Base-by-base conservation (phyloP, 2,329 filamentous ascomycete genomes). In the Neonectria ditissima region DNA sequence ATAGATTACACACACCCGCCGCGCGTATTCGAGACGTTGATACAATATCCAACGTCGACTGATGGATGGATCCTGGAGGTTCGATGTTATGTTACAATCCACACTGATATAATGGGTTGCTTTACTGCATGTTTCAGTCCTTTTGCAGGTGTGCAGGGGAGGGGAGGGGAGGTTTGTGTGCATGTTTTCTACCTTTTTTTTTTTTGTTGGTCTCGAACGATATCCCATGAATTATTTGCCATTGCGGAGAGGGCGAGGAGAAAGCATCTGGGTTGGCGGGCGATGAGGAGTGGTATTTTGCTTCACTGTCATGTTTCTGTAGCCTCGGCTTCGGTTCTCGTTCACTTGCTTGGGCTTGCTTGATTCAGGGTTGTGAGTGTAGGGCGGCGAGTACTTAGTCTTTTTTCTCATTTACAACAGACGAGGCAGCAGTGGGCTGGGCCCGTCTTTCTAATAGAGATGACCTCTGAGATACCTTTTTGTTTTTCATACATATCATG, bases 1-100 rank as follows among this genome's bases (percentile, higher is more conserved):
- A 53, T 62, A 62, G 59, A 62, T 48, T 57, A 62, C 59, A 57
- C 59, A 48, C 39, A 50, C 56, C 48, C 48, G 54, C 56, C 59
- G 47, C 54, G 45, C 54, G 52, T 28, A 53, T 47, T 60, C 34
- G 44, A 50, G 51, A 50, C 24, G 50, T 62, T 47, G 53, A 57
- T 44, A 48, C 18, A 51, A 44, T 44, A 47, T 57, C 28, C 47
- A 24, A 24, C 22, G 47, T 55, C 41, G 39, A 32, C 32, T 45
- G 48, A 53, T 37, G 56, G 56, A 53, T 28, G 48, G 48, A 39
- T 37, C 26, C 30, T 53, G 59, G 53, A 53, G 28, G 39, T 48
- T 56, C 47, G 54, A 26, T 53, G 32, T 37, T 47, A 45, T 53
- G 18, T 47, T 24, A 47, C 24, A 30, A 52, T 45, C 53, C 53